Evolutionary conservation across 306 rosid species (phyloP).

Genomic region (Quercus engelmannii): DNA sequence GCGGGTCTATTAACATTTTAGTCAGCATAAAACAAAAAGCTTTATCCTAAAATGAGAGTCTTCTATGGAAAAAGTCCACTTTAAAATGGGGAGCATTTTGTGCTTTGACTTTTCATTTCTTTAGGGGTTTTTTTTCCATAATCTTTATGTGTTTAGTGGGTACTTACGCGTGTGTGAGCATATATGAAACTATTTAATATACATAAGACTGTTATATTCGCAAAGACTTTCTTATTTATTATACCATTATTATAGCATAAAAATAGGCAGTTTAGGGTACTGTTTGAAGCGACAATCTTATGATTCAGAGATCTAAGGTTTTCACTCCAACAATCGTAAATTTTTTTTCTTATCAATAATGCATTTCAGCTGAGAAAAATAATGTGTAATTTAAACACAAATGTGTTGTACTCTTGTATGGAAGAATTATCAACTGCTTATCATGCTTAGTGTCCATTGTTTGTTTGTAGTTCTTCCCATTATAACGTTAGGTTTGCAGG

Average conservation of each 20-base stretch:
- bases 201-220: background rate
- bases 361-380: background rate
- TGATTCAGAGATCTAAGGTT: background rate
- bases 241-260: background rate
- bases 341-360: background rate
- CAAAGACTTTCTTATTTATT: background rate
- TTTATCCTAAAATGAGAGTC: too few species aligned
- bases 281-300: background rate
- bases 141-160: background rate
- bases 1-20: too few species aligned
- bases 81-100: too few species aligned
- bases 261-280: background rate
- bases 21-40: too few species aligned
- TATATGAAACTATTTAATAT: background rate
- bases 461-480: slow-evolving; percentile 5
- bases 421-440: background rate
- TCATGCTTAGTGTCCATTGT: background rate
- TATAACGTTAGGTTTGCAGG: slow-evolving; percentile 44
- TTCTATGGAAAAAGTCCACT: too few species aligned
- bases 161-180: background rate
- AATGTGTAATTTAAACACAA: background rate
- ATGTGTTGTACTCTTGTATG: background rate
- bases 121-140: too few species aligned
- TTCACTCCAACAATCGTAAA: background rate
- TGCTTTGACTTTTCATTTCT: too few species aligned